A percentile compares a stretch with the other conserved stretches of the same genome.
phyloP scores from a whole-genome alignment of 148 eudicot species.

The Fallopia convolvulus region DNA sequence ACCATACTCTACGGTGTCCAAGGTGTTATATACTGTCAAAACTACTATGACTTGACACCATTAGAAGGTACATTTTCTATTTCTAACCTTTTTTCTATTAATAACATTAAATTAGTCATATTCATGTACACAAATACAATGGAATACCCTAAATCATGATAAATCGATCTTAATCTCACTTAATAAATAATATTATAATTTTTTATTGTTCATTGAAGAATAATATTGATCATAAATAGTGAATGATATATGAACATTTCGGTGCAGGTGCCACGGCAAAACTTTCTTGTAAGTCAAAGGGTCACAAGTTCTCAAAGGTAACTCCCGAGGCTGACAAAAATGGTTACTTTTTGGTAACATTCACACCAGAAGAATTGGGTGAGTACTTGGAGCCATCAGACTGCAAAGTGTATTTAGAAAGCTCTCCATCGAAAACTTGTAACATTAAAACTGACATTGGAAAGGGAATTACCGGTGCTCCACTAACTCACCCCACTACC shows the following conservation, averaged over 20 bases:
- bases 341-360: slow-evolving; percentile 26
- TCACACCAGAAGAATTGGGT: slow-evolving; percentile 23
- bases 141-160: too few species aligned
- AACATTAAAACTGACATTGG: slow-evolving; percentile 16
- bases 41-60: neutral
- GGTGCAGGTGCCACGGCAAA: slow-evolving; percentile 20
- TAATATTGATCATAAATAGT: neutral
- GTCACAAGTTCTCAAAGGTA: slow-evolving; percentile 14
- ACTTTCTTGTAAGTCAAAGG: slow-evolving; percentile 18
- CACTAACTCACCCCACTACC: neutral
- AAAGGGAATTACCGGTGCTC: slow-evolving; percentile 12
- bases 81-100: neutral
- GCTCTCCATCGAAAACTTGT: slow-evolving; percentile 21
- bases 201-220: too few species aligned
- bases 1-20: slow-evolving; percentile 1
- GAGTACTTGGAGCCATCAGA: slow-evolving; percentile 17
- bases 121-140: too few species aligned
- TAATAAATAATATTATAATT: too few species aligned
- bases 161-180: too few species aligned
- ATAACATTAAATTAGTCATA: too few species aligned
- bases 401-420: slow-evolving; percentile 20
- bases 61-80: neutral
- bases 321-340: slow-evolving; percentile 24
- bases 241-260: neutral
- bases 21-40: slow-evolving; percentile 5